Conservation (phyloP, 345 rosid species). For the Hirschfeldia incana region DNA sequence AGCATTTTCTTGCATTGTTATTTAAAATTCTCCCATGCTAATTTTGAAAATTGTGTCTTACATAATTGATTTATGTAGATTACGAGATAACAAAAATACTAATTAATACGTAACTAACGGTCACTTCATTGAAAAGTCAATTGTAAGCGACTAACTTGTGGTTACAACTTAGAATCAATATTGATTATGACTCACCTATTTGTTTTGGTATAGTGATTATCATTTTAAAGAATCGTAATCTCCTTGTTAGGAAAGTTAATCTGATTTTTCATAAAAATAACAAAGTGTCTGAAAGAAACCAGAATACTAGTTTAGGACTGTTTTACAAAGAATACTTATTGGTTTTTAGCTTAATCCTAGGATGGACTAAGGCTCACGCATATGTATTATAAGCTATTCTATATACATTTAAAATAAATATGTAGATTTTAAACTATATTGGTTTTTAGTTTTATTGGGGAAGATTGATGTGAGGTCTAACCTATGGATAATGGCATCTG, state of each 20-base stretch:
- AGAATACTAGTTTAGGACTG: not conserved
- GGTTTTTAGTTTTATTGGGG: not conserved
- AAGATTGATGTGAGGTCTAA: not conserved
- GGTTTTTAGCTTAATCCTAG: not conserved
- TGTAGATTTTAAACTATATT: not conserved
- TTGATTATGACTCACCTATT: slow-evolving; percentile 20
- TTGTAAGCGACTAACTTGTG: slow-evolving; percentile 20
- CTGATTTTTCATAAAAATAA: not conserved
- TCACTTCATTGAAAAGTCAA: slow-evolving; percentile 14
- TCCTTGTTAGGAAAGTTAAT: not conserved
- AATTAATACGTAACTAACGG: slow-evolving; percentile 4
- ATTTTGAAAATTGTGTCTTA: not conserved
- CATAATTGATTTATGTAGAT: not conserved
- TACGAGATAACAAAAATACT: not conserved
- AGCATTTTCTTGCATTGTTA: not conserved
- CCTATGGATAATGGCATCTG: not conserved
- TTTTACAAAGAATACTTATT: not conserved
- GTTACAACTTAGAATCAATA: slow-evolving; percentile 29
- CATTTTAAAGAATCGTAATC: not conserved
- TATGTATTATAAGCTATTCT: not conserved
- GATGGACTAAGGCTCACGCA: not conserved
- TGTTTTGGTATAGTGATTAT: slow-evolving; percentile 7
- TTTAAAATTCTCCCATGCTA: not conserved
- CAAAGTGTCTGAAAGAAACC: not conserved
- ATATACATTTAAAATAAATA: not conserved